Evolutionary conservation across 2,329 filamentous ascomycete genomes (phyloP).

Genomic region (Aspergillus piperis): DNA sequence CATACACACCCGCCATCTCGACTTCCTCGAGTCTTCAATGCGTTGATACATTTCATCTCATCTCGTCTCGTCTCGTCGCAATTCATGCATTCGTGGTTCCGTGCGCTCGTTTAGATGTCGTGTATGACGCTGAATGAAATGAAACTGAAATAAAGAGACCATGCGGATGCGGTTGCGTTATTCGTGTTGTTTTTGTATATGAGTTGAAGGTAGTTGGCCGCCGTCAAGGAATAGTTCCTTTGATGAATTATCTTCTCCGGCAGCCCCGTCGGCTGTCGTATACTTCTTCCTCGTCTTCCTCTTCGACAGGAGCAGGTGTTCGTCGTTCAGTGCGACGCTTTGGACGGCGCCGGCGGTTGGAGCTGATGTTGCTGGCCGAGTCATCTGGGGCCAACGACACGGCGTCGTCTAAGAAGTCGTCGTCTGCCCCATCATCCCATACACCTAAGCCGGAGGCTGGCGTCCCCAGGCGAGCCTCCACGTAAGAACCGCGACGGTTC

Average conservation of each 20-base stretch:
- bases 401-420: slow-evolving; percentile 49
- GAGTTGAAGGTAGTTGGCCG: neutral
- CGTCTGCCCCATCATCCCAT: slow-evolving; percentile 47
- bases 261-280: slow-evolving; percentile 24
- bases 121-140: neutral
- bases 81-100: neutral
- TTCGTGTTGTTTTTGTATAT: neutral
- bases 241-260: slow-evolving; percentile 22
- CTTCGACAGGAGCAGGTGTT: slow-evolving; percentile 51
- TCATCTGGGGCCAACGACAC: slow-evolving; percentile 51
- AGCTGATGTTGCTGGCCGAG: slow-evolving; percentile 52
- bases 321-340: slow-evolving; percentile 51
- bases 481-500: slow-evolving; percentile 44
- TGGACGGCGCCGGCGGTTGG: slow-evolving; percentile 46
- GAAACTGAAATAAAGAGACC: neutral
- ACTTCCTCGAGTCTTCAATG: neutral
- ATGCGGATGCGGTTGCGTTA: neutral
- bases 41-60: neutral
- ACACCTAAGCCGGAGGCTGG: slow-evolving; percentile 37
- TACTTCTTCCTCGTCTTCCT: slow-evolving; percentile 48
- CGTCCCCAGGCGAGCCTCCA: slow-evolving; percentile 47
- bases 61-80: neutral
- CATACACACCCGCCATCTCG: neutral
- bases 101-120: neutral
- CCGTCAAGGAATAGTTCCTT: too few species aligned